Conservation (phyloP, 2,329 filamentous ascomycete genomes). For the Cyclaneusma minus region DNA sequence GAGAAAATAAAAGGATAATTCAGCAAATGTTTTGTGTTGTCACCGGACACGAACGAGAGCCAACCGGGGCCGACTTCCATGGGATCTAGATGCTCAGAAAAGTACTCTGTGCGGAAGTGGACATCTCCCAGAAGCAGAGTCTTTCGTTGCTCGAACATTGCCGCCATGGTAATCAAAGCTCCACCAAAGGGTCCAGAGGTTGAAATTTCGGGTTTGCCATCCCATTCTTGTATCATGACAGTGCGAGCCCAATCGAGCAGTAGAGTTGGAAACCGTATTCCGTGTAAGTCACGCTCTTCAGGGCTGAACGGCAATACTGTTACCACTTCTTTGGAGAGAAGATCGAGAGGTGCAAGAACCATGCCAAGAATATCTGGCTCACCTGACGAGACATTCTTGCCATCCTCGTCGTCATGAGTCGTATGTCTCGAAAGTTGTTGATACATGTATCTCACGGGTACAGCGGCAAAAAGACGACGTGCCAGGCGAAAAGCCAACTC, state of each 20-base stretch:
- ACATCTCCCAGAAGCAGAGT: slow-evolving; percentile 48
- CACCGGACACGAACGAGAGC: slow-evolving; percentile 44
- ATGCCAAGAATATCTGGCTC: slow-evolving; percentile 12
- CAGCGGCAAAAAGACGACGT: slow-evolving; percentile 39
- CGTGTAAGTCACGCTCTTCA: slow-evolving; percentile 36
- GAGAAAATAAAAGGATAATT: slow-evolving; percentile 72
- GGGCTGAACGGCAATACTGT: slow-evolving; percentile 32
- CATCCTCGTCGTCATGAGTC: slow-evolving; percentile 7
- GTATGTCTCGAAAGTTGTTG: slow-evolving; percentile 13
- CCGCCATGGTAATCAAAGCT: slow-evolving; percentile 57
- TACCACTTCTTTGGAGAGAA: slow-evolving; percentile 28
- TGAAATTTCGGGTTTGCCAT: slow-evolving; percentile 55
- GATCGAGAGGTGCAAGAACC: slow-evolving; percentile 36
- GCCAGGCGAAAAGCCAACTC: slow-evolving; percentile 43
- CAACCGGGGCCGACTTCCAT: slow-evolving; percentile 61
- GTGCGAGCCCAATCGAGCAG: slow-evolving; percentile 59
- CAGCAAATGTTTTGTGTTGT: slow-evolving; percentile 56
- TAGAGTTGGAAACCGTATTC: slow-evolving; percentile 35
- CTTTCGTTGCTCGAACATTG: slow-evolving; percentile 50
- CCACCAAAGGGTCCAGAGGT: slow-evolving; percentile 60
- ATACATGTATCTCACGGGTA: slow-evolving; percentile 20
- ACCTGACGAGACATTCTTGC: slow-evolving; percentile 8
- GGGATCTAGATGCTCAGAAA: slow-evolving; percentile 61
- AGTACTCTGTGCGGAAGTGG: slow-evolving; percentile 60
- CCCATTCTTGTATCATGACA: slow-evolving; percentile 66